Base-by-base conservation (phyloP, 306 rosid genomes). In the Sechiopsis laciniata region DNA sequence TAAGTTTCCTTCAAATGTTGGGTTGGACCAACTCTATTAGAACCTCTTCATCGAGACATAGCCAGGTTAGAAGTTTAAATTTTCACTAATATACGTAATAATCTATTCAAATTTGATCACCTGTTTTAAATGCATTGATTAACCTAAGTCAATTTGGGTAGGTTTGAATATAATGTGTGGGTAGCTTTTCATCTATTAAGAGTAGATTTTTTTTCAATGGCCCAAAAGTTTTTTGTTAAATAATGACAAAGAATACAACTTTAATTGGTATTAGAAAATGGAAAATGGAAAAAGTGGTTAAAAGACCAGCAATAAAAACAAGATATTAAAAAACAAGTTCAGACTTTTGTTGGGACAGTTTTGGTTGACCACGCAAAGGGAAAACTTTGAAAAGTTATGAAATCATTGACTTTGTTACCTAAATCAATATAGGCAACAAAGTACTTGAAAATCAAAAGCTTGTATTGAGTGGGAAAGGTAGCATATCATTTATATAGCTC, bases 81-180 rank as follows among this genome's bases (percentile, higher is more conserved):
- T 42, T 42, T 42, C 48, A 42, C 7, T 1, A 0, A 42, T 42
- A 42, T 48, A 48, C 1, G 52, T 48, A 48, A 51, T 14, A 26
- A 26, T 15, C 17, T 55, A 32, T 62, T 32, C 1, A 62, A 32
- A 62, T 13, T 8, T 62, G 12, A 10, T 3, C 54, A 65, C 71
- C n/a, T 40, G 53, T 65, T 65, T 65, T n/a, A 65, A 40, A 65
- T 40, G 53, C n/a, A 40, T 65, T 40, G 0, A 65, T 65, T 17
- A 16, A 65, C 1, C 9, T 15, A 35, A 20, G 3, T 17, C 53
- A 65, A n/a, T 40, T 40, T 4, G 19, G 55, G 37, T 45, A 20
- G 15, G n/a, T 17, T 65, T 40, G 26, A 37, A 65, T 0, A 5
- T 10, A n/a, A 65, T 32, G 37, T 42, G 51, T 42, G 17, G 17